These are phyloP conservation scores for Tetraselmis striata DNA, from an alignment of 139 green algal species.

Conservation along the genomic window DNA sequence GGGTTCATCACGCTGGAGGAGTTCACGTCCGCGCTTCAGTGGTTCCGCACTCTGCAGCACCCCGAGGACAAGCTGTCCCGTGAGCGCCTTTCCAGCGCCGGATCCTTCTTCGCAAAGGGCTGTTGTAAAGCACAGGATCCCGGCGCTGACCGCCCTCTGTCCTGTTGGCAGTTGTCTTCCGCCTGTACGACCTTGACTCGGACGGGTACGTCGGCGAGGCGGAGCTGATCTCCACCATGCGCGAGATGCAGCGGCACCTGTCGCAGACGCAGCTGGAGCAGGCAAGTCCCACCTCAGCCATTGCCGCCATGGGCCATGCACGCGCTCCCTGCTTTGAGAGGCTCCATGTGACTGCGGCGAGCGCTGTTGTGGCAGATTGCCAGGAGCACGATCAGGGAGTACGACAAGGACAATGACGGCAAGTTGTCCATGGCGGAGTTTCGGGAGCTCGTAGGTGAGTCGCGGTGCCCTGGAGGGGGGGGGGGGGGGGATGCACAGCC, in stretches of 20 bases:
- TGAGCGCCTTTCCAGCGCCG: neutral
- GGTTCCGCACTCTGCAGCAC: neutral
- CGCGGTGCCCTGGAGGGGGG: no score
- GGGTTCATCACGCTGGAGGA: neutral
- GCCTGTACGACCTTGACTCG: neutral
- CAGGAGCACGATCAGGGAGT: neutral
- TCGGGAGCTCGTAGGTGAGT: neutral
- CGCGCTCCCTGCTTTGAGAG: no score
- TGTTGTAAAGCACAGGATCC: no score
- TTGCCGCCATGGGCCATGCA: no score
- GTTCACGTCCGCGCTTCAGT: neutral
- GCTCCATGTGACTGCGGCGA: no score
- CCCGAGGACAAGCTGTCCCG: neutral
- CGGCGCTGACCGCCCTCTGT: no score
- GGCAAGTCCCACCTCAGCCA: no score
- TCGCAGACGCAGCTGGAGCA: neutral
- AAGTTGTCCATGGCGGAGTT: neutral
- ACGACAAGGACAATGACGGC: neutral
- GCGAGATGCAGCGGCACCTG: neutral
- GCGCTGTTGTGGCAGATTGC: neutral
- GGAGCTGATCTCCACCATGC: neutral
- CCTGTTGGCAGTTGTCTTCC: neutral
- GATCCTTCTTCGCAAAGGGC: no score
- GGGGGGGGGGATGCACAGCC: no score
- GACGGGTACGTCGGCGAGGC: neutral